A percentile compares a stretch with the other conserved stretches of the same genome.
Evolutionary conservation across 306 rosid species (phyloP).

Genomic region (Vigna mungo): DNA sequence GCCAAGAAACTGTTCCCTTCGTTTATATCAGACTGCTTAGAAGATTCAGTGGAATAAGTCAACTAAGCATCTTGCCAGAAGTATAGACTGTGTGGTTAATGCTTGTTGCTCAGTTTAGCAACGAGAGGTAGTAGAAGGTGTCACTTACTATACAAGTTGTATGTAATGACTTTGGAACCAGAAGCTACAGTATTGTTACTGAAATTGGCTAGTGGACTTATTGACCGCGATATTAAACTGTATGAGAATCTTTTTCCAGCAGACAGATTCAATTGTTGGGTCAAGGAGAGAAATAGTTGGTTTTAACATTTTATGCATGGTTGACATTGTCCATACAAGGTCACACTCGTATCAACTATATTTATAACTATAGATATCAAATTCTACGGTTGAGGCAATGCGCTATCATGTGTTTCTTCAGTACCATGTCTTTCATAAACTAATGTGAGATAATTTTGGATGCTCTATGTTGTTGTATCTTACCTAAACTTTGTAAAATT

Average conservation of each 20-base stretch:
- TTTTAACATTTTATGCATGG: constrained; percentile 2
- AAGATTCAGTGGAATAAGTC: constrained; percentile 1
- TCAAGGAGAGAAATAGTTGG: neutral
- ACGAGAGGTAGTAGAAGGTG: neutral
- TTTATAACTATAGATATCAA: neutral
- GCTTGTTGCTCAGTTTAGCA: neutral
- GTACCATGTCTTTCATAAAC: neutral
- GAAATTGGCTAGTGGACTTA: neutral
- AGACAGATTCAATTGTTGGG: neutral
- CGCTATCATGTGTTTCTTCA: neutral
- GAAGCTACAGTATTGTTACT: neutral
- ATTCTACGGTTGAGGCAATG: neutral
- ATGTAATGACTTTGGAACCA: constrained; percentile 11
- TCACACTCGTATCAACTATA: neutral
- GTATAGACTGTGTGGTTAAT: neutral
- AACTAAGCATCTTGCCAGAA: neutral
- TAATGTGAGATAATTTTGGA: neutral
- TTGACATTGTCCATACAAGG: neutral
- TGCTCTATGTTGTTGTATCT: neutral
- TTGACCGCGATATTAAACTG: neutral
- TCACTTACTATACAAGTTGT: neutral
- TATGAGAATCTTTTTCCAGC: constrained; percentile 8
- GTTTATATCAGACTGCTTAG: neutral
- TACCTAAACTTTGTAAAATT: neutral
- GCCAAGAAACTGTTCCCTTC: neutral